A percentile compares a stretch with the other conserved stretches of the same genome.
Evolutionary conservation across 495 filamentous ascomycete species (phyloP).

Genomic region (Tuber melanosporum): DNA sequence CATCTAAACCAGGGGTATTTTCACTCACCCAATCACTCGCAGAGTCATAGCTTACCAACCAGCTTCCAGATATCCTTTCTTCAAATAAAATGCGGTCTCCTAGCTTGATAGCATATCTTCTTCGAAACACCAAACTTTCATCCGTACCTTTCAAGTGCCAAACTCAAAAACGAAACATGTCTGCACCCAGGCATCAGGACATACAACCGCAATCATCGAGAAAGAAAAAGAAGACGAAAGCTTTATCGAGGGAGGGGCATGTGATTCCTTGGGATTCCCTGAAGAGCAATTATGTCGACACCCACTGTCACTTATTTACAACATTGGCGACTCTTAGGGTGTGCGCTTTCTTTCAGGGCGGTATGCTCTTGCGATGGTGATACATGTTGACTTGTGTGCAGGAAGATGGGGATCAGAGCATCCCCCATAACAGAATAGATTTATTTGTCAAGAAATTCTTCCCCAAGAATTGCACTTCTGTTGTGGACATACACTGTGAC

Average conservation of each 20-base stretch:
- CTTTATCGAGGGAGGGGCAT: conserved; percentile 19
- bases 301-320: conserved; percentile 33
- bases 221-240: conserved; percentile 17
- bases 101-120: not conserved
- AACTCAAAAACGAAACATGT: conserved; percentile 51
- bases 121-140: not conserved
- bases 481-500: conserved; percentile 35
- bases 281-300: conserved; percentile 33
- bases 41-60: not conserved
- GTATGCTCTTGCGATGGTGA: not conserved
- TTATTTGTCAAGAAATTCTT: conserved; percentile 25
- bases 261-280: conserved; percentile 20
- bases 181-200: conserved; percentile 7
- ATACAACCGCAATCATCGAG: not conserved
- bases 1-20: not conserved
- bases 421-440: conserved; percentile 16
- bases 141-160: not conserved
- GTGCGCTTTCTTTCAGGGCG: conserved; percentile 14
- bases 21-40: not conserved
- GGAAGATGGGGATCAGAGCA: conserved; percentile 15
- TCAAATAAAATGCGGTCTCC: not conserved
- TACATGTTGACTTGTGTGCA: not conserved
- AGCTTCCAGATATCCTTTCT: not conserved
- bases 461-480: conserved; percentile 24
- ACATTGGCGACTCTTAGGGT: conserved; percentile 18